These are phyloP conservation scores for Saposhnikovia divaricata DNA, from an alignment of 129 eudicot species.

Conservation along the genomic window DNA sequence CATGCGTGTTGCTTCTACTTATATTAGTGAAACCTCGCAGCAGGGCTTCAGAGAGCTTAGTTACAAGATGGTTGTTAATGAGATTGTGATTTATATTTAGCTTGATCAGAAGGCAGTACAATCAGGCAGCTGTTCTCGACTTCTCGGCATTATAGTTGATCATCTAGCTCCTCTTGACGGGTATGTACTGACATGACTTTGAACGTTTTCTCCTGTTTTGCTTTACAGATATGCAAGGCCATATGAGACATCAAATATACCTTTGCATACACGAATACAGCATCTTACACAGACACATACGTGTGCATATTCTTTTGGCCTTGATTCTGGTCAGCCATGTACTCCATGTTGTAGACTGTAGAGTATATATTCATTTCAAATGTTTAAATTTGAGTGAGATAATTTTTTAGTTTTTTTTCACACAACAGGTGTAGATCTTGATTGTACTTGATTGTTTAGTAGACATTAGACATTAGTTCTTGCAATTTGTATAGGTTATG, in stretches of 20 bases:
- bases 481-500: neutral
- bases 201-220: neutral
- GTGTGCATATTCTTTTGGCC: constrained; percentile 2
- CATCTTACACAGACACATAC: neutral
- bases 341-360: neutral
- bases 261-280: neutral
- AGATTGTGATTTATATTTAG: neutral
- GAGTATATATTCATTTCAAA: neutral
- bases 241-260: neutral
- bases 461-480: neutral
- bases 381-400: neutral
- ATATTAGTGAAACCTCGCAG: neutral
- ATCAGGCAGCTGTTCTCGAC: neutral
- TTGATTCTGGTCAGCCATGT: constrained; percentile 4
- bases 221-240: neutral
- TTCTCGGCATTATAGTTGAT: neutral
- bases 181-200: neutral
- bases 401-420: neutral
- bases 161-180: neutral
- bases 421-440: neutral
- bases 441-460: neutral
- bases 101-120: neutral
- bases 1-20: neutral
- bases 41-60: neutral
- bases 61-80: neutral